phyloP scores from a whole-genome alignment of 2,329 filamentous ascomycete species.

The Colletotrichum musicola region DNA sequence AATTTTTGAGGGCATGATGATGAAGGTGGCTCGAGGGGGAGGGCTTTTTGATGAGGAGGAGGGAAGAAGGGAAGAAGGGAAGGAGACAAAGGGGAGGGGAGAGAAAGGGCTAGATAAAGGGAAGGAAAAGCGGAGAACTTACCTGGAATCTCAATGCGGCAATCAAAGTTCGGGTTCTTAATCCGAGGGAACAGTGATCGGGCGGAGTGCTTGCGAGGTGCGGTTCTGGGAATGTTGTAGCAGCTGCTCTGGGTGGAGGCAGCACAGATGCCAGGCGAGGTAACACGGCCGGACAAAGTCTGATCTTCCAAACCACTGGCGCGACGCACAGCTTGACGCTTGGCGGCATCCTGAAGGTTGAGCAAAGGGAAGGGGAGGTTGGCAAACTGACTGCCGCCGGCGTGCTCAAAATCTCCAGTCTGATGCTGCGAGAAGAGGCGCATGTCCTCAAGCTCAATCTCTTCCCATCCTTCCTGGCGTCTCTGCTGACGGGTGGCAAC shows the following conservation, averaged over 20 bases:
- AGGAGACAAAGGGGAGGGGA: not conserved
- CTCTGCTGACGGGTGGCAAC: not conserved
- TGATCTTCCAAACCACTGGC: conserved; percentile 41
- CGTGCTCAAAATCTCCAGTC: not conserved
- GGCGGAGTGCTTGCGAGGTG: conserved; percentile 17
- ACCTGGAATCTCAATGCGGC: conserved; percentile 5
- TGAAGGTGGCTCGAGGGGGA: not conserved
- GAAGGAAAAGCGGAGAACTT: conserved; percentile 9
- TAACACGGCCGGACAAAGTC: conserved; percentile 30
- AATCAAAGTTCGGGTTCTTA: conserved; percentile 20
- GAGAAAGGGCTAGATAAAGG: not conserved
- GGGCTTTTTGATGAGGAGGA: not conserved
- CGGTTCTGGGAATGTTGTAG: not conserved
- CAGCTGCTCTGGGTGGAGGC: conserved; percentile 18
- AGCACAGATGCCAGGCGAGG: conserved; percentile 5
- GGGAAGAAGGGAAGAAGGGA: not conserved
- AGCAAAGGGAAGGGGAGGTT: conserved; percentile 34
- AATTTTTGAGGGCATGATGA: not conserved
- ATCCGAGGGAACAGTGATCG: conserved; percentile 22
- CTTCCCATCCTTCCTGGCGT: conserved; percentile 13
- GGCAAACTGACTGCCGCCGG: not conserved
- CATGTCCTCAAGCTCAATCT: conserved; percentile 25
- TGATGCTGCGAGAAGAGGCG: not conserved
- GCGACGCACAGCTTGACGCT: conserved; percentile 33
- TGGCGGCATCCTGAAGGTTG: conserved; percentile 30